A percentile compares a stretch with the other conserved stretches of the same genome.
Conservation (phyloP, 2,329 filamentous ascomycete species). For the Aspergillus ustus region DNA sequence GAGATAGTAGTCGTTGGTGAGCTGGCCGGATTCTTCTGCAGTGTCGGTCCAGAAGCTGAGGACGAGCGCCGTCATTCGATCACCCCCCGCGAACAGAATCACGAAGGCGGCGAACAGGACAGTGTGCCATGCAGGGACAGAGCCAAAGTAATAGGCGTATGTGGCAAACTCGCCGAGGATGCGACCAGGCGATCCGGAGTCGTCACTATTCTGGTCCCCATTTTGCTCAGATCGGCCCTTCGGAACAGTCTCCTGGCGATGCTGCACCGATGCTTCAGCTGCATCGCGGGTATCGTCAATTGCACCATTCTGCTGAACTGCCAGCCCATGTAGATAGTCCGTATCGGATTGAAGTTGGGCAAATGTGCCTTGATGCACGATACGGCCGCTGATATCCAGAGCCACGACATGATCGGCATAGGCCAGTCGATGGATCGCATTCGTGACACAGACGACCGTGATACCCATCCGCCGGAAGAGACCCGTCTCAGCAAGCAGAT, state of each 20-base stretch:
- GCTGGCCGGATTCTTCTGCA: not conserved
- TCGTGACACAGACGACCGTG: slow-evolving; percentile 1
- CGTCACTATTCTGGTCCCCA: not conserved
- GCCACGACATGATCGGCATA: slow-evolving; percentile 1
- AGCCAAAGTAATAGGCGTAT: slow-evolving; percentile 1
- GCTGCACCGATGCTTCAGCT: not conserved
- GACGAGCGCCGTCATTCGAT: not conserved
- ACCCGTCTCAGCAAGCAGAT: not conserved
- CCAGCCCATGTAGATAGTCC: not conserved
- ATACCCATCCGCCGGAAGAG: not conserved
- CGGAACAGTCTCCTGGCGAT: not conserved
- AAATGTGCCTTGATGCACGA: not conserved
- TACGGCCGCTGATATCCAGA: not conserved
- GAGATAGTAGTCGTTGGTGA: not conserved
- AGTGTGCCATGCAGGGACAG: not conserved
- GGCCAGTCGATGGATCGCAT: not conserved
- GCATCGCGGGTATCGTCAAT: not conserved
- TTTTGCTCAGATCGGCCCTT: not conserved
- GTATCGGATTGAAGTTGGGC: slow-evolving; percentile 1
- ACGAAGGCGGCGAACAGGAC: not conserved
- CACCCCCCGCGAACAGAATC: not conserved
- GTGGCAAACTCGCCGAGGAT: not conserved
- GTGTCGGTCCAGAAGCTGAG: not conserved
- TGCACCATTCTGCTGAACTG: not conserved
- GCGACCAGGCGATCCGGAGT: not conserved